Conservation (phyloP, 495 filamentous ascomycete species). For the Daldinia concentrica region DNA sequence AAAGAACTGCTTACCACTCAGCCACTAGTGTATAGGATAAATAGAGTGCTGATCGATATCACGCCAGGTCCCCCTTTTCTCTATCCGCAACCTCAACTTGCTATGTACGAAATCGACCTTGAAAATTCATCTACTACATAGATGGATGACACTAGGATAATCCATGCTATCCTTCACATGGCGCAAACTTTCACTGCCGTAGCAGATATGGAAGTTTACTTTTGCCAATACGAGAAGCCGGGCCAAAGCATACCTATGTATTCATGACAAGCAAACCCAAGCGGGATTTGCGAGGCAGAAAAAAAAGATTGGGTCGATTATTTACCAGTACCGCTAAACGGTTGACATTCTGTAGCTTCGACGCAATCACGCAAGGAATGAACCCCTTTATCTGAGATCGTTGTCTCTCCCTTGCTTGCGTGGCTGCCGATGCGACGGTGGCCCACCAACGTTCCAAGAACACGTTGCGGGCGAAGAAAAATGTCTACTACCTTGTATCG, state of each 20-base stretch:
- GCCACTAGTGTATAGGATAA: not conserved
- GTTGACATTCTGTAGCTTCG: not conserved
- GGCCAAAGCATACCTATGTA: not conserved
- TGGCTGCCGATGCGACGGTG: constrained; percentile 36
- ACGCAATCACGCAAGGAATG: constrained; percentile 37
- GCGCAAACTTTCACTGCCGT: constrained; percentile 6
- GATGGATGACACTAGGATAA: not conserved
- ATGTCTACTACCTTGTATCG: not conserved
- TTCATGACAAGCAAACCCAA: constrained; percentile 7
- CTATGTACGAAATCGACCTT: constrained; percentile 2
- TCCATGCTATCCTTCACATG: not conserved
- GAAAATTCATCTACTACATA: constrained; percentile 1
- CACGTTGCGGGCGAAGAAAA: constrained; percentile 5
- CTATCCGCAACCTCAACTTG: constrained; percentile 3
- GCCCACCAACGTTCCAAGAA: constrained; percentile 36
- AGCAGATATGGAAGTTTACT: not conserved
- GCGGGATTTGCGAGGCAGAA: constrained; percentile 5
- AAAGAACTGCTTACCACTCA: constrained; percentile 11
- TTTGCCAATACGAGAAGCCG: not conserved
- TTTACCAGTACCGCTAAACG: not conserved
- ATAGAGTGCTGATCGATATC: constrained; percentile 29
- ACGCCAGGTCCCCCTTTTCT: constrained; percentile 11
- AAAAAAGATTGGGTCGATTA: constrained; percentile 17
- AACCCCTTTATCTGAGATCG: constrained; percentile 39
- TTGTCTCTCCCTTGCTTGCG: constrained; percentile 32